A percentile compares a stretch with the other conserved stretches of the same genome.
Conservation (phyloP, 345 rosid genomes). For the Citrus maxima region DNA sequence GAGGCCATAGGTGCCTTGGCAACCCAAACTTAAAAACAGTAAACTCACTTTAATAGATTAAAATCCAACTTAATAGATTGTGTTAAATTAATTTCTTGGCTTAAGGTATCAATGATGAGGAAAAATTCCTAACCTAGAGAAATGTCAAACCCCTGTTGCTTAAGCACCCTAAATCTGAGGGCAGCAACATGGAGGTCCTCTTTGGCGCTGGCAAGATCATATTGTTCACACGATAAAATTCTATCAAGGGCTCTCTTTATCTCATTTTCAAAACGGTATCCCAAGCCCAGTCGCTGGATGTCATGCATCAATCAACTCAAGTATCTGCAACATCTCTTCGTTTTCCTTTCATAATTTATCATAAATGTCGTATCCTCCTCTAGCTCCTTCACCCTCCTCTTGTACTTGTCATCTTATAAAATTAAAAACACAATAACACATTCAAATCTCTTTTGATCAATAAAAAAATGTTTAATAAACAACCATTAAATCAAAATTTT, state of each 20-base stretch:
- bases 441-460: no score
- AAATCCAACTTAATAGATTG: no score
- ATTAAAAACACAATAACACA: neutral
- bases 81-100: no score
- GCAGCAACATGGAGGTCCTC: constrained; percentile 27
- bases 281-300: constrained; percentile 36
- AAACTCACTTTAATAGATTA: no score
- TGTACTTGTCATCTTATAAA: constrained; percentile 13
- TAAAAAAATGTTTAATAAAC: no score
- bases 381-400: constrained; percentile 13
- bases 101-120: no score
- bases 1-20: no score
- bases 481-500: no score
- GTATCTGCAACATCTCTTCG: constrained; percentile 4
- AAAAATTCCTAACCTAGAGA: constrained; percentile 30
- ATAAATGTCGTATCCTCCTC: constrained; percentile 28
- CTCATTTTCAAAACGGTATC: constrained; percentile 29
- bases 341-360: constrained; percentile 2
- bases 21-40: no score
- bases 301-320: no score
- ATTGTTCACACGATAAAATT: neutral
- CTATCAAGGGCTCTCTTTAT: constrained; percentile 21
- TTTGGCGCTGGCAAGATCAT: neutral
- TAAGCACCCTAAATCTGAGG: constrained; percentile 40
- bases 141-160: constrained; percentile 34